Base-by-base conservation (phyloP, 129 eudicot genomes). In the Artemisia annua region DNA sequence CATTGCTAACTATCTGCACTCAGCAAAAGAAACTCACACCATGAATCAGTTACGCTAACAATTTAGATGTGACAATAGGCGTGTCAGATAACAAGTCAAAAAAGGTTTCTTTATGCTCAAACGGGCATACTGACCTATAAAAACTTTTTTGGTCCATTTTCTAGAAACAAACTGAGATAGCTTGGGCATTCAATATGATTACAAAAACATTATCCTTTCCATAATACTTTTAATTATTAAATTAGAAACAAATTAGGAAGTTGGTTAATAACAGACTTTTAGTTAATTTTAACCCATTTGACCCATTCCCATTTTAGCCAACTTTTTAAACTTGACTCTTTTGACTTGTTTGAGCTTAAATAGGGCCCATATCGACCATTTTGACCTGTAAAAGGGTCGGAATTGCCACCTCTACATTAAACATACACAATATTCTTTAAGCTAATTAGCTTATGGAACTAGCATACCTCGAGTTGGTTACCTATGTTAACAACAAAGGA, bases 1-100 rank as follows among this genome's bases (percentile, higher is more conserved):
- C 90, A 43, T 89, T 89, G 62, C 92, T 87, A 11, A 89, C 82
- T 53, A 89, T 78, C 96, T 87, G 66, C 48, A 11, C 13, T 69
- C 65, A 20, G 39, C 35, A 79, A 30, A 72, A 72, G 18, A 44
- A 24, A 63, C n/a, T 20, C 60, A 3, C 10, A 26, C n/a, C 49
- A 19, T 26, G 11, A 67, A 17, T 20, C 65, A 5, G 48, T 19
- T 7, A 13, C 35, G 12, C 65, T 32, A 54, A 30, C 2, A 30
- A 6, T 62, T 11, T 55, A 3, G 11, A 17, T 55, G 61, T 55
- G 24, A 10, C 13, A 55, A 55, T 17, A 22, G 61, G 28, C 22
- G 10, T 55, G 61, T 55, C 61, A 18, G 28, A 22, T 39, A 55
- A 17, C 1, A 4, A 22, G 26, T 55, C 61, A 55, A 55, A 55